phyloP scores from a whole-genome alignment of 1,139 yeast genomes.

The Hansenula lynferdii region DNA sequence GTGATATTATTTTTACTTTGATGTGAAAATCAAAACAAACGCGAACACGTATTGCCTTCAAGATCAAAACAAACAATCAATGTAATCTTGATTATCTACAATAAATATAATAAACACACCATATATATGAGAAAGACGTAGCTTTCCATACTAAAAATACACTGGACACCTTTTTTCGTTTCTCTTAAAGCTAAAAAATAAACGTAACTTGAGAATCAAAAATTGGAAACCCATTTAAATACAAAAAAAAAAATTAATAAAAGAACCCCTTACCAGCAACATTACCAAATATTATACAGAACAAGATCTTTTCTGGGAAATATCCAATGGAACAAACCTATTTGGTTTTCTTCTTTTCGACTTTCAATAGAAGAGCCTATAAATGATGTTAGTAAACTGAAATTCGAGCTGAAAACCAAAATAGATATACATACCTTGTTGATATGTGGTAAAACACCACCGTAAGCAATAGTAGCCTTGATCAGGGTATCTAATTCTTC shows the following conservation, averaged over 20 bases:
- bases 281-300: slow-evolving; percentile 1
- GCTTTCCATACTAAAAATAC: neutral
- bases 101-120: slow-evolving; percentile 9
- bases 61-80: neutral
- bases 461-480: slow-evolving; percentile 97
- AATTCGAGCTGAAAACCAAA: neutral
- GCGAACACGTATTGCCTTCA: slow-evolving; percentile 1
- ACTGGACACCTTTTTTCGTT: neutral
- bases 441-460: slow-evolving; percentile 99
- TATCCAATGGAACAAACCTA: slow-evolving; percentile 3
- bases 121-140: neutral
- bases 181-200: neutral
- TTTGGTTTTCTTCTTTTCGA: slow-evolving; percentile 66
- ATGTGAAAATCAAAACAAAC: slow-evolving; percentile 2
- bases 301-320: neutral
- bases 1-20: too few species aligned
- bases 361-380: slow-evolving; percentile 79
- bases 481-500: slow-evolving; percentile 96
- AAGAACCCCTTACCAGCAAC: neutral
- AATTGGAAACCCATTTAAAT: neutral
- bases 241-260: neutral
- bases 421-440: slow-evolving; percentile 45
- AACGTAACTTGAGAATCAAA: neutral
- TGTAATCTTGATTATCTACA: too few species aligned
- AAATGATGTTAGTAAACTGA: slow-evolving; percentile 3